Evolutionary conservation across 495 filamentous ascomycete species (phyloP), one percentile per base, ranked within the genome.

Genomic region (Daldinia concentrica): DNA sequence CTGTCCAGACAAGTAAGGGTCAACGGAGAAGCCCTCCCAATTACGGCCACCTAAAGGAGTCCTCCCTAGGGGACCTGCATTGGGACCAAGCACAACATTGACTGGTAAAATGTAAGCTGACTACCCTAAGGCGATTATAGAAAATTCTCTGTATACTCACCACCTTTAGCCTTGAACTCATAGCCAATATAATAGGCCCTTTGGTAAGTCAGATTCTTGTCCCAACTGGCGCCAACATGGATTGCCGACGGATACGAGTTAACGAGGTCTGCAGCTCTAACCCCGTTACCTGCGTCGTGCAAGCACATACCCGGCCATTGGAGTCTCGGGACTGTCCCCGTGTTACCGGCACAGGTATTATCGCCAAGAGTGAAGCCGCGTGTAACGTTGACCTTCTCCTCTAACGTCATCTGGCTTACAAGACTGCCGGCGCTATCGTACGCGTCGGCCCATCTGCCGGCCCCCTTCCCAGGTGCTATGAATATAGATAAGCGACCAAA

Each of bases 71-170:
- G 86, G 86, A 0, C 86, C 87, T 55, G 88, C 85, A 39, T 91
- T 88, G 6, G 90, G 91, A 0, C 90, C 90, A n/a, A 92, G 81
- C 15, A 88, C 77, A n/a, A 92, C 82, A 76, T 92, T 91, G 17
- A 92, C 86, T 36, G 86, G 88, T 75, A 91, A 89, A n/a, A 81
- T 58, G 55, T 87, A 81, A 30, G 89, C 84, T 26, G 26, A 24
- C 43, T 9, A 17, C 2, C 2, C 22, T n/a, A 37, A 37, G 8
- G 17, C 58, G 2, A 30, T 17, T 37, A 19, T 15, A 7, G 29
- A 15, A 36, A 6, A 2, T 11, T 9, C 32, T 6, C 19, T 12
- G 7, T 56, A 37, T 26, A 45, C 75, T 15, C 62, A 77, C 75
- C 79, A 2, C 90, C 90, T 77, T 92, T 86, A 2, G 77, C 81